phyloP scores from a whole-genome alignment of 768 basidiomycete species.

The Hericium erinaceus region DNA sequence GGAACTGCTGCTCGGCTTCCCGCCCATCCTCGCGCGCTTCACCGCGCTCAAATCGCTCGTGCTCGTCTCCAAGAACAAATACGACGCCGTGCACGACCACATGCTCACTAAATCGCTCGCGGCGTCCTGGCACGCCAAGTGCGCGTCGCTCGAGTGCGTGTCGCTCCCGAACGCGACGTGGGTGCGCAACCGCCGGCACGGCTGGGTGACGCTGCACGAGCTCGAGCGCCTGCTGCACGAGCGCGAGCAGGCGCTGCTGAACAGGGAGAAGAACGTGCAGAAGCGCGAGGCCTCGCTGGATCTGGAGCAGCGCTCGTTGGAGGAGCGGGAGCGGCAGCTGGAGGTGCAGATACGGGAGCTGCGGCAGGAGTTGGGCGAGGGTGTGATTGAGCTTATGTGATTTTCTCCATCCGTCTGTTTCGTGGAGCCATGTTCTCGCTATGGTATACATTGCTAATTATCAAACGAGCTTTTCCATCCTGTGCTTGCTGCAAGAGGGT shows the following conservation, averaged over 20 bases:
- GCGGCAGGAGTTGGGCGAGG: constrained; percentile 2
- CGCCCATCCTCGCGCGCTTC: constrained; percentile 16
- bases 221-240: constrained; percentile 11
- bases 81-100: constrained; percentile 14
- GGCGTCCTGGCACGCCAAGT: constrained; percentile 15
- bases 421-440: background rate
- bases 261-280: background rate
- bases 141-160: constrained; percentile 18
- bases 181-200: constrained; percentile 12
- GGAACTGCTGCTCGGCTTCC: constrained; percentile 18
- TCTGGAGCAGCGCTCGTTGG: background rate
- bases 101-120: constrained; percentile 8
- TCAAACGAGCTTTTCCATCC: too few species aligned
- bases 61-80: constrained; percentile 17
- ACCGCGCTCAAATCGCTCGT: constrained; percentile 15
- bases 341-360: constrained; percentile 1
- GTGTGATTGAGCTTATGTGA: background rate
- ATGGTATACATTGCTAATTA: background rate
- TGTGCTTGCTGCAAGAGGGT: too few species aligned
- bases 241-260: constrained; percentile 7
- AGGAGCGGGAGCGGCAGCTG: background rate
- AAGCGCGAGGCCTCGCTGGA: constrained; percentile 4
- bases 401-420: background rate
- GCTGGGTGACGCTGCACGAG: constrained; percentile 17
- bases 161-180: constrained; percentile 15